Evolutionary conservation across 177 flowering plant species (phyloP), one percentile per base, ranked within the genome.

Genomic region (Vitis hybrid): DNA sequence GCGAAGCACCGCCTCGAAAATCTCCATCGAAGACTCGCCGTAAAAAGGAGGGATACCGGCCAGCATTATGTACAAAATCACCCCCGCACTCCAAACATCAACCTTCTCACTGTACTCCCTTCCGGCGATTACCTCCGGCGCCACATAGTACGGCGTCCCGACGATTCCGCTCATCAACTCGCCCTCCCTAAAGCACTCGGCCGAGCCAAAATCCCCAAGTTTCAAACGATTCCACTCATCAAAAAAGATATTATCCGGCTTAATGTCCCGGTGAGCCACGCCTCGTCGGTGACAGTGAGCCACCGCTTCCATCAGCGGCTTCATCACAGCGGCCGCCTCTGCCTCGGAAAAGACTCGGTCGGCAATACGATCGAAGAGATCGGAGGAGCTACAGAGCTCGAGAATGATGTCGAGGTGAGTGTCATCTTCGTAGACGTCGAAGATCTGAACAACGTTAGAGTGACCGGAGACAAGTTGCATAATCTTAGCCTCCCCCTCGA

Each of bases 81-180:
- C 94, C 3, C 97, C 97, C 2, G 82, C 85, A 72, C 97, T 92
- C 97, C 97, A 92, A 11, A 92, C 84, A 64, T 92, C 97, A 1
- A 90, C 87, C 72, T 90, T 92, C 84, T 92, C 97, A n/a, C 67
- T 68, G 78, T 92, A 92, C 7, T 83, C 86, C 62, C 76, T 76
- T 7, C 92, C 91, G 2, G 76, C 60, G 45, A 92, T 9, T 7
- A 92, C 87, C 82, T 92, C 97, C 68, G 96, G 97, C 61, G 92
- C 92, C 30, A 88, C 89, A 74, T 88, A 88, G 74, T 87, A 88
- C 67, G 92, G 92, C 68, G 92, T 88, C 30, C 92, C 92, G 32
- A 88, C 90, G 64, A 87, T 66, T 5, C 90, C 92, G 30, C 73
- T 72, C 85, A 87, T 73, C 73, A 62, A 11, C 48, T 73, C 75